Evolutionary conservation across 441 rosid genomes (phyloP), one percentile per base, ranked within the genome.

Genomic region (Biscutella laevigata): DNA sequence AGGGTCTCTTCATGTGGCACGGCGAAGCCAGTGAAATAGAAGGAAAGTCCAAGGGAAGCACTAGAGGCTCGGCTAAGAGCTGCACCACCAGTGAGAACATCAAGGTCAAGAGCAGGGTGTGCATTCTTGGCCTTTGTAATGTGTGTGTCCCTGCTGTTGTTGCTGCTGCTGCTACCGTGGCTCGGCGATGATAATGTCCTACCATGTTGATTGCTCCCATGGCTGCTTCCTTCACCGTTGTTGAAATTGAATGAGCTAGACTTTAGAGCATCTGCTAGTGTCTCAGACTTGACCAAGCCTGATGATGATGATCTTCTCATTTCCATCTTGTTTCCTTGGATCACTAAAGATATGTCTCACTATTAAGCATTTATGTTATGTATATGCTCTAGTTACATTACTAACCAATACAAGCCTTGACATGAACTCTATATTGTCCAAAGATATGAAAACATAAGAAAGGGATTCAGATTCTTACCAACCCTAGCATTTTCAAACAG

Each of bases 61-160:
- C 96, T 91, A 0, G 98, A 83, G 33, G 96, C 98, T 46, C 98
- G 77, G 78, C 92, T 87, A 17, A 90, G 76, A 28, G 95, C 98
- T 1, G 85, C 88, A 4, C 95, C 88, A 47, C 81, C 84, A 69
- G 70, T 78, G 52, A 90, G 54, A 3, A 76, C 79, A 4, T 74
- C 84, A 45, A 75, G 30, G 57, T 82, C 90, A 13, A 81, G 57
- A 75, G 77, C 80, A 59, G 81, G 58, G 27, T 84, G 95, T n/a
- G 94, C 95, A 53, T 94, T 90, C 66, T 89, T 68, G 1, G 92
- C 77, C 66, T 90, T 90, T 73, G 95, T 71, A 28, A 87, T 87
- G 74, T 84, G 88, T 4, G 82, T 60, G 68, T 75, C 81, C 45
- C 52, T 74, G 61, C 67, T 61, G 4, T 68, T 30, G 0, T 58